These are phyloP conservation scores for Tylopilus felleus DNA, from an alignment of 768 basidiomycete genomes.

Conservation along the genomic window DNA sequence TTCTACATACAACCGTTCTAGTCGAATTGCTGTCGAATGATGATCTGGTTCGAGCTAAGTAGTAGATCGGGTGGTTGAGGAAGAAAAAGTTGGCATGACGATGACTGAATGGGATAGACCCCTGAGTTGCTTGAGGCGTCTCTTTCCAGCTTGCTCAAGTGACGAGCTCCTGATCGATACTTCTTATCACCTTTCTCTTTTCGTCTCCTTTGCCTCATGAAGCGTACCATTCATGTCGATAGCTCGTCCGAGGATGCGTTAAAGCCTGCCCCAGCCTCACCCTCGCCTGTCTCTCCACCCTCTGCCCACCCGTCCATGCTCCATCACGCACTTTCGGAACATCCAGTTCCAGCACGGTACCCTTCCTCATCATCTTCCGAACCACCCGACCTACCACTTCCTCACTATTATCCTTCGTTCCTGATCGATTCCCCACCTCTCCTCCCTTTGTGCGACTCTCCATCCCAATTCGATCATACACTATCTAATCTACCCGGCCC, in stretches of 20 bases:
- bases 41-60: neutral
- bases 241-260: conserved; percentile 37
- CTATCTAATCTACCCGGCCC: conserved; percentile 29
- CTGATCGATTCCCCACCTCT: neutral
- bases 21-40: conserved; percentile 1
- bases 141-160: conserved; percentile 28
- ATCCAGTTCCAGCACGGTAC: conserved; percentile 4
- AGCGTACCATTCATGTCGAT: conserved; percentile 45
- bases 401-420: no score
- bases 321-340: no score
- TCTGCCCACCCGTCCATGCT: conserved; percentile 13
- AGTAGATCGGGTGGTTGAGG: neutral
- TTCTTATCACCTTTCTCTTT: conserved; percentile 4
- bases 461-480: conserved; percentile 1
- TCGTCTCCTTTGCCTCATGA: conserved; percentile 34
- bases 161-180: conserved; percentile 2
- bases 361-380: no score
- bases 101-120: conserved; percentile 3
- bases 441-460: conserved; percentile 4
- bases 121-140: conserved; percentile 20
- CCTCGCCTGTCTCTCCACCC: conserved; percentile 4
- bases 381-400: no score
- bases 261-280: conserved; percentile 11
- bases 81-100: conserved; percentile 6
- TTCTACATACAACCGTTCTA: conserved; percentile 11